Conservation (phyloP, 495 filamentous ascomycete species). For the Aspergillus diversus region DNA sequence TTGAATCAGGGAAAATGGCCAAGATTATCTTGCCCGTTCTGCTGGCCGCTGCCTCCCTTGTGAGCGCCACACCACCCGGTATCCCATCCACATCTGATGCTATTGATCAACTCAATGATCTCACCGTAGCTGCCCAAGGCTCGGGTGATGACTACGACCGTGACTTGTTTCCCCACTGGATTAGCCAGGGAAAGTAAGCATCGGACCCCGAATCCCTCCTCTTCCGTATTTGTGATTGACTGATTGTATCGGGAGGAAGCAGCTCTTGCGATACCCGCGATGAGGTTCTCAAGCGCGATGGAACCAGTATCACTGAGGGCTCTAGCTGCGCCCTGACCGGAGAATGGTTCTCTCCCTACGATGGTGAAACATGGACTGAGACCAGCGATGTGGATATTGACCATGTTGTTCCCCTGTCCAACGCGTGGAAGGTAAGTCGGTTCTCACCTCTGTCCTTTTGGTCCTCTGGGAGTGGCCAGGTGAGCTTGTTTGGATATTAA, state of each 20-base stretch:
- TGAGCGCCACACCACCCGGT: slow-evolving; percentile 50
- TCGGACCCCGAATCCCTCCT: neutral
- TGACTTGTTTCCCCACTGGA: slow-evolving; percentile 70
- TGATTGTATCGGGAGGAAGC: neutral
- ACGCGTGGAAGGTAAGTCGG: slow-evolving; percentile 66
- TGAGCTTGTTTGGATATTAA: neutral
- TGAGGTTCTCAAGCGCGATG: slow-evolving; percentile 70
- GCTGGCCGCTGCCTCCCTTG: slow-evolving; percentile 18
- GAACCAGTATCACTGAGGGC: slow-evolving; percentile 53
- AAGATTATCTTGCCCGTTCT: slow-evolving; percentile 10
- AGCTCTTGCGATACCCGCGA: slow-evolving; percentile 70
- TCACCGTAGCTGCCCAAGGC: slow-evolving; percentile 57
- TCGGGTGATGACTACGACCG: slow-evolving; percentile 61
- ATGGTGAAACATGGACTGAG: slow-evolving; percentile 68
- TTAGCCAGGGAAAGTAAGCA: slow-evolving; percentile 47
- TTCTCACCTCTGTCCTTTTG: neutral
- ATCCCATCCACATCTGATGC: slow-evolving; percentile 61
- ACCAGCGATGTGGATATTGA: slow-evolving; percentile 74
- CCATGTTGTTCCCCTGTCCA: slow-evolving; percentile 73
- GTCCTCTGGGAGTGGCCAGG: neutral
- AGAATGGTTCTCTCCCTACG: slow-evolving; percentile 67
- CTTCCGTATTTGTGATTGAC: neutral
- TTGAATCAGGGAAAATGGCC: neutral
- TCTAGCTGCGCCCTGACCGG: slow-evolving; percentile 62
- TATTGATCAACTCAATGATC: slow-evolving; percentile 51